Conservation (phyloP, 1,284 basidiomycete species). For the Mrakiaceae sp. region DNA sequence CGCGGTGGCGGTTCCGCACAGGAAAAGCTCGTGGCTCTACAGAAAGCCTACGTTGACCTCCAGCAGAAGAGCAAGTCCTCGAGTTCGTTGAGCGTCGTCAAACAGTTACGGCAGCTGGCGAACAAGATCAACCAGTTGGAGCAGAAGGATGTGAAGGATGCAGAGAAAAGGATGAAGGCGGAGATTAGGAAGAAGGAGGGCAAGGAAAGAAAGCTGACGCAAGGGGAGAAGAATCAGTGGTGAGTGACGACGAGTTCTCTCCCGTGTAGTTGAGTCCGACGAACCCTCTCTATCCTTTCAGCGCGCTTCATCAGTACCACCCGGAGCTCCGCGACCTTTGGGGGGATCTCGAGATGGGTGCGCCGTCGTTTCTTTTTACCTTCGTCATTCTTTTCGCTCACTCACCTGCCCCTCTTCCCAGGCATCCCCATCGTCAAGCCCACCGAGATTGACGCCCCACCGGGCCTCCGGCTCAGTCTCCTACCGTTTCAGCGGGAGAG, state of each 20-base stretch:
- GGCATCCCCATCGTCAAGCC: slow-evolving; percentile 55
- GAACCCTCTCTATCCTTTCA: neutral
- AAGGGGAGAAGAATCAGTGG: slow-evolving; percentile 68
- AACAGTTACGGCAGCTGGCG: neutral
- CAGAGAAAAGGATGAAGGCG: slow-evolving; percentile 6
- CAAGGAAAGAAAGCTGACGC: slow-evolving; percentile 55
- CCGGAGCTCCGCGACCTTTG: slow-evolving; percentile 71
- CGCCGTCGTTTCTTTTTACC: neutral
- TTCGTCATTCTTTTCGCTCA: neutral
- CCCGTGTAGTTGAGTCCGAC: too few species aligned
- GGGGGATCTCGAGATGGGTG: slow-evolving; percentile 60
- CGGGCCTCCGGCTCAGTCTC: slow-evolving; percentile 54
- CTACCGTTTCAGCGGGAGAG: slow-evolving; percentile 79
- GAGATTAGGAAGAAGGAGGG: slow-evolving; percentile 40
- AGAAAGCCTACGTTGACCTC: slow-evolving; percentile 10
- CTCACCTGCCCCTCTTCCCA: neutral
- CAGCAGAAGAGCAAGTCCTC: slow-evolving; percentile 19
- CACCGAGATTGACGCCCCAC: slow-evolving; percentile 63
- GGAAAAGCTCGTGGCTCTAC: slow-evolving; percentile 6
- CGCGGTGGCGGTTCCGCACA: slow-evolving; percentile 13
- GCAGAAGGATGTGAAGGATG: slow-evolving; percentile 4
- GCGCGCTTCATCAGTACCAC: slow-evolving; percentile 32
- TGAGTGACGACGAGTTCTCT: slow-evolving; percentile 20
- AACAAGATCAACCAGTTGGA: slow-evolving; percentile 10
- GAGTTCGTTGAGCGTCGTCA: neutral